phyloP scores from a whole-genome alignment of 1,284 basidiomycete species.

The Ustilago cynodontis region DNA sequence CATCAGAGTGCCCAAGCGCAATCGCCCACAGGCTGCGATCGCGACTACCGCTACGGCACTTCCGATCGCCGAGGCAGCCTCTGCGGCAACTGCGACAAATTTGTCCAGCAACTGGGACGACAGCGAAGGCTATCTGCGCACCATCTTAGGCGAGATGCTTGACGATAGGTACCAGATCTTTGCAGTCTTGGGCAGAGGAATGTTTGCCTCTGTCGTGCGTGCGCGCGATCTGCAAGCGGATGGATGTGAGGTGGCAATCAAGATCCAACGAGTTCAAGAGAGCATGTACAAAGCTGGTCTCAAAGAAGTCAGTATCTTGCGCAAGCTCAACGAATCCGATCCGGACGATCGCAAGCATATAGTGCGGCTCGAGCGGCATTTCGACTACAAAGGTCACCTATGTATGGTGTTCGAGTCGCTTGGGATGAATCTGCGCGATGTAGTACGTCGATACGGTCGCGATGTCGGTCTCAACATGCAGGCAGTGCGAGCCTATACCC shows the following conservation, averaged over 20 bases:
- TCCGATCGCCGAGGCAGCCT: slow-evolving; percentile 3
- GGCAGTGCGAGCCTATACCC: slow-evolving; percentile 96
- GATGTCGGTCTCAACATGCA: slow-evolving; percentile 95
- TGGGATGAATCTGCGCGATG: slow-evolving; percentile 95
- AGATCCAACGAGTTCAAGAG: slow-evolving; percentile 95
- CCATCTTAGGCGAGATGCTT: slow-evolving; percentile 90
- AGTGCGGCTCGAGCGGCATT: slow-evolving; percentile 88
- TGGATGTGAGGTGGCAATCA: slow-evolving; percentile 88
- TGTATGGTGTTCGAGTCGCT: slow-evolving; percentile 96
- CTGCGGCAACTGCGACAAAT: slow-evolving; percentile 39
- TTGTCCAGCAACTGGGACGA: slow-evolving; percentile 77
- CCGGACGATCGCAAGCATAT: slow-evolving; percentile 97
- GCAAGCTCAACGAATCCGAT: slow-evolving; percentile 86
- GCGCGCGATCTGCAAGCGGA: slow-evolving; percentile 76
- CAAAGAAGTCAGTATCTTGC: slow-evolving; percentile 90
- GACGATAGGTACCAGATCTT: slow-evolving; percentile 96
- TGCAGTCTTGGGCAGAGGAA: slow-evolving; percentile 93
- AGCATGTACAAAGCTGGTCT: slow-evolving; percentile 96
- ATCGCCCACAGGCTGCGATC: not conserved
- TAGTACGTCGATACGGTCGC: slow-evolving; percentile 98
- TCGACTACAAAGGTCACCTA: slow-evolving; percentile 95
- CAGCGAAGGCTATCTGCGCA: slow-evolving; percentile 92
- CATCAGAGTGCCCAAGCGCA: slow-evolving; percentile 43
- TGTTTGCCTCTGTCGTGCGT: slow-evolving; percentile 96
- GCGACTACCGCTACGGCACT: not conserved